Evolutionary conservation across 2,329 filamentous ascomycete species (phyloP).

Genomic region (Bretziella fagacearum): DNA sequence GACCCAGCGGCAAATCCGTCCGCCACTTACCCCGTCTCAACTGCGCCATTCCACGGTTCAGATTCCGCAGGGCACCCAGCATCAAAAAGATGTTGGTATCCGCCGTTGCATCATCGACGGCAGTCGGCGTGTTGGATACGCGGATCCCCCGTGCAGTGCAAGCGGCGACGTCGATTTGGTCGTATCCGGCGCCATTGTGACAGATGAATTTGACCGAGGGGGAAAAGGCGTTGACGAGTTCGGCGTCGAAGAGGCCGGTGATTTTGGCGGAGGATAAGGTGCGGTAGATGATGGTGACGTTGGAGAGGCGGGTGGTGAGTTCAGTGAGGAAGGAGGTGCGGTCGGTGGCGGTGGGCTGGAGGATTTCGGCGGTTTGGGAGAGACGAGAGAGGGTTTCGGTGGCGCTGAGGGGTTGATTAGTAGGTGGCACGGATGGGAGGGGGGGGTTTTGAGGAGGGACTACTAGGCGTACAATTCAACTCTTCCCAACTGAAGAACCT

Average conservation of each 20-base stretch:
- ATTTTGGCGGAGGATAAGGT: slow-evolving; percentile 48
- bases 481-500: background rate
- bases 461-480: background rate
- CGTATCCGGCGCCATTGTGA: slow-evolving; percentile 65
- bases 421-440: background rate
- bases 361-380: slow-evolving; percentile 43
- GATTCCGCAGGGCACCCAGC: slow-evolving; percentile 59
- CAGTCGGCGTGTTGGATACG: slow-evolving; percentile 68
- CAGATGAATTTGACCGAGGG: slow-evolving; percentile 38
- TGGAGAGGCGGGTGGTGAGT: slow-evolving; percentile 50
- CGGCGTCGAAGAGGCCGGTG: slow-evolving; percentile 54
- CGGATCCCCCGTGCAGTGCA: slow-evolving; percentile 49
- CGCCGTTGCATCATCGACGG: slow-evolving; percentile 69
- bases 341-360: slow-evolving; percentile 42
- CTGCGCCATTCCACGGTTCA: slow-evolving; percentile 47
- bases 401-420: slow-evolving; percentile 32
- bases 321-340: slow-evolving; percentile 54
- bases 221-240: slow-evolving; percentile 44
- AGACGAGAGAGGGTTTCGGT: slow-evolving; percentile 47
- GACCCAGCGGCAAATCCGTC: slow-evolving; percentile 44
- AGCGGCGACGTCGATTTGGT: slow-evolving; percentile 58
- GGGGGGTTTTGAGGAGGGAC: background rate
- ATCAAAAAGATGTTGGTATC: slow-evolving; percentile 69
- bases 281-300: slow-evolving; percentile 47
- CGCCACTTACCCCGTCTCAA: slow-evolving; percentile 54